Base-by-base conservation (phyloP, 164 flowering plant species). In the Umbilicus rupestris region DNA sequence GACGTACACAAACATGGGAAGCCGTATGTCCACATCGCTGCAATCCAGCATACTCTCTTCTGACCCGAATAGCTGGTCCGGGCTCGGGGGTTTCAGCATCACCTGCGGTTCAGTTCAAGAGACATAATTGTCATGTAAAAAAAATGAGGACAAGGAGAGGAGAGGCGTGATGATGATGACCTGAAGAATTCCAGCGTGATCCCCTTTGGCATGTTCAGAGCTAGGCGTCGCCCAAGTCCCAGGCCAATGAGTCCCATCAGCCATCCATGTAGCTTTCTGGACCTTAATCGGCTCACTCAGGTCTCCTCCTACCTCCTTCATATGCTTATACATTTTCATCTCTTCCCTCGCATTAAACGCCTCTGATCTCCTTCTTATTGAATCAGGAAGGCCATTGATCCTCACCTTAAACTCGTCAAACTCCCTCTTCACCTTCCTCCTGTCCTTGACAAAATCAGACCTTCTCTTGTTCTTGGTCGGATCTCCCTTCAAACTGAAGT, bases 241-340 rank as follows among this genome's bases (percentile, higher is more conserved):
- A 26, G 97, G 97, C 97, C 97, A 90, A 67, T 85, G 94, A 22
- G 90, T 85, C 44, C 88, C 86, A 76, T 90, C 94, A 55, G 92
- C 84, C 97, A 90, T 90, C 97, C 97, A 90, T 16, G 95, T 90
- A 67, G 95, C 97, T 58, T 87, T 88, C 5, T 74, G 69, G 4
- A 87, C 65, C 78, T 86, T 87, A 35, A 83, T 69, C 10, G 12
- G 59, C 50, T 84, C 90, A 33, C 74, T 42, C 2, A 71, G 67
- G 59, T 82, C 87, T 26, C 64, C 75, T 26, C 47, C 62, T 0
- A 47, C 75, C 64, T 82, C 84, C 62, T 87, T 84, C 78, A 78
- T 79, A 41, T 68, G 71, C 74, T 87, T 85, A 86, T 84, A 68
- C 24, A 83, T 87, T 70, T 82, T 87, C 7, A 90, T 78, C 75